Base-by-base conservation (phyloP, 2,329 filamentous ascomycete species). In the Ophiocordyceps camponoti-rufipedis region DNA sequence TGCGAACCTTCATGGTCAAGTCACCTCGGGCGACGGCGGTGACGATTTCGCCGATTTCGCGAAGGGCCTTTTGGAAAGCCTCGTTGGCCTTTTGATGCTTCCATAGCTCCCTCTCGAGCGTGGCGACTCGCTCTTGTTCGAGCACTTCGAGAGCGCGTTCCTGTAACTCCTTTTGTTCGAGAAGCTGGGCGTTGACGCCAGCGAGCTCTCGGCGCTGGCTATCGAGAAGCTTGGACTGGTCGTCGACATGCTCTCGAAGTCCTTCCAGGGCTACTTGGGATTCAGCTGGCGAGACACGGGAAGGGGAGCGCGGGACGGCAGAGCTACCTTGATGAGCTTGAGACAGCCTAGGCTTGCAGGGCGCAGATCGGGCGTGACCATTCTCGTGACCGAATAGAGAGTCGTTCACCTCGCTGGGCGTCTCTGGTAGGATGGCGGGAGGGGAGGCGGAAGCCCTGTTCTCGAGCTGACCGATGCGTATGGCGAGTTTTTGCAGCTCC, bases 71-170 rank as follows among this genome's bases (percentile, higher is more conserved):
- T 61, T 96, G 88, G 74, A 96, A 98, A 54, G 91, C 93, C 63
- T 94, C 80, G 63, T 98, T 98, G 58, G 93, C 91, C 65, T 95
- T 91, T 61, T 94, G 88, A 58, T 95, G 88, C 66, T 96, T 96
- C 70, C 84, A 87, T 48, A 98, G 72, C 64, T 98, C 91, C 48
- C 89, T 78, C 66, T 96, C 89, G 39, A 96, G 72, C 33, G 85
- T 80, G 45, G 85, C 82, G 51, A 96, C 89, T 54, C 91, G 87
- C 61, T 87, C 80, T 52, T 83, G 78, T 62, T 94, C 87, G 45
- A 94, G 81, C 50, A 82, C 76, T 54, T 82, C 81, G 46, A 94
- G 78, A 31, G 85, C 83, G 57, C 79, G 77, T 62, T 88, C 83
- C 58, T 93, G 86, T 50, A 87, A 75, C 57, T 82, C 79, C 62